phyloP scores from a whole-genome alignment of 805 yeast genomes.

The Hanseniaspora clermontiae region DNA sequence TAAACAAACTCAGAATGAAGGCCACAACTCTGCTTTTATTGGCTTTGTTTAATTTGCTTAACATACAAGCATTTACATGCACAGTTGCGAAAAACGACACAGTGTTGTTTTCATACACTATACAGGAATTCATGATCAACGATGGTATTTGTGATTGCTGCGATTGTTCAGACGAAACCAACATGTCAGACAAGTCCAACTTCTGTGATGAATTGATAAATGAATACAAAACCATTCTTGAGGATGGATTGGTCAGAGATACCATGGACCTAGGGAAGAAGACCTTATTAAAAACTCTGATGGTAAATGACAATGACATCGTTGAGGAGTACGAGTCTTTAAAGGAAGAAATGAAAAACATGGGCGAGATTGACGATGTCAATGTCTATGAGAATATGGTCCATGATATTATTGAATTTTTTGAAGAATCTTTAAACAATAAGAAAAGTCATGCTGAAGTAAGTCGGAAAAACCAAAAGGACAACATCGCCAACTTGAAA shows the following conservation, averaged over 20 bases:
- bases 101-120: conserved; percentile 29
- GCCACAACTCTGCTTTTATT: not conserved
- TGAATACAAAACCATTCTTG: conserved; percentile 34
- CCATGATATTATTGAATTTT: conserved; percentile 20
- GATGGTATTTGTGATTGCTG: conserved; percentile 97
- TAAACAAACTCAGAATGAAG: not conserved
- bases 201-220: conserved; percentile 47
- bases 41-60: not conserved
- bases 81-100: not conserved
- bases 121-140: conserved; percentile 57
- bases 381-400: conserved; percentile 20
- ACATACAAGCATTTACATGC: not conserved
- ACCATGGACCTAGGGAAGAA: not conserved
- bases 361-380: conserved; percentile 18
- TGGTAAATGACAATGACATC: not conserved
- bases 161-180: conserved; percentile 80
- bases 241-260: conserved; percentile 14
- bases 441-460: not conserved
- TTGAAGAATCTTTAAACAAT: conserved; percentile 18
- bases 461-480: not conserved
- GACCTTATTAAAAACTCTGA: not conserved
- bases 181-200: conserved; percentile 19
- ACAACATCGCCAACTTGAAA: not conserved
- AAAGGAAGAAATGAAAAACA: conserved; percentile 19
- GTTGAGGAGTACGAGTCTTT: conserved; percentile 25